Conservation (phyloP, 1,284 basidiomycete species). For the Phlebopus sp. region DNA sequence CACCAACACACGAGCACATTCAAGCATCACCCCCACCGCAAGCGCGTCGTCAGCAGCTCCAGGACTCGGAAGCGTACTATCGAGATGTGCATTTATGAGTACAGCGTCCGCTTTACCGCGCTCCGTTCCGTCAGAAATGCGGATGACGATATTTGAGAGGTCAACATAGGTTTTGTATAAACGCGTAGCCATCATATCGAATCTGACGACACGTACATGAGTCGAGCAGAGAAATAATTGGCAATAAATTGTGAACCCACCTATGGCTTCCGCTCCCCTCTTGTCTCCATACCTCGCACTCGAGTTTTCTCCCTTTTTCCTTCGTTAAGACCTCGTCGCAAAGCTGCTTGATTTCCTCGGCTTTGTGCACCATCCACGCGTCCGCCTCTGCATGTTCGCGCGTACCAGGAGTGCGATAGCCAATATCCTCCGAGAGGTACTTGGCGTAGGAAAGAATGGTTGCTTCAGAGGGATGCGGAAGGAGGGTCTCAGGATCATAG, state of each 20-base stretch:
- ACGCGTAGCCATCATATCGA: constrained; percentile 81
- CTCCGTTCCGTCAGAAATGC: constrained; percentile 79
- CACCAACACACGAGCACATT: constrained; percentile 79
- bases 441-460: constrained; percentile 61
- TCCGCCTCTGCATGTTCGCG: constrained; percentile 86
- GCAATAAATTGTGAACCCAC: constrained; percentile 43
- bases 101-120: constrained; percentile 78
- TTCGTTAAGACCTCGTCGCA: constrained; percentile 56
- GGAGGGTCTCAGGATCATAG: constrained; percentile 48
- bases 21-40: constrained; percentile 89
- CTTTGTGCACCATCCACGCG: constrained; percentile 74
- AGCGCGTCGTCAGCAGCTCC: constrained; percentile 91
- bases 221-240: constrained; percentile 4
- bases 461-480: constrained; percentile 70
- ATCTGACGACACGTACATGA: constrained; percentile 43
- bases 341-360: constrained; percentile 53
- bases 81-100: constrained; percentile 88
- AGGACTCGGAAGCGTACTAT: constrained; percentile 77
- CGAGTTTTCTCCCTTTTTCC: constrained; percentile 54
- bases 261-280: constrained; percentile 81
- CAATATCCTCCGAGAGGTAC: constrained; percentile 79
- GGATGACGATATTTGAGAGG: constrained; percentile 86
- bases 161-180: constrained; percentile 91
- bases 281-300: constrained; percentile 89
- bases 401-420: constrained; percentile 91